phyloP scores from a whole-genome alignment of 306 rosid species.

The Quercus engelmannii region DNA sequence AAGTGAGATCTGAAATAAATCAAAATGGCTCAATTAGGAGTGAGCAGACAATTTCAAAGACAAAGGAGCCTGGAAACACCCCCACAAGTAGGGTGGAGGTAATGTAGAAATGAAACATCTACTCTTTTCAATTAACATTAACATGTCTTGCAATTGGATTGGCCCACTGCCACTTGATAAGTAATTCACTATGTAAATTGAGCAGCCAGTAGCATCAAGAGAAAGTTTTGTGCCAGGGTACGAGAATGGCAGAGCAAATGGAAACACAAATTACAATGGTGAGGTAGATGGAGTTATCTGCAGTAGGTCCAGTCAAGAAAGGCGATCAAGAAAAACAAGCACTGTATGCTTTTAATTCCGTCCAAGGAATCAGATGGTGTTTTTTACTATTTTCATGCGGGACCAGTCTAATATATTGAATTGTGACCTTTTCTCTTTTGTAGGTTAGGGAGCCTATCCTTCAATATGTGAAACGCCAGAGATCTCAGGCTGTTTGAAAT shows the following conservation, averaged over 20 bases:
- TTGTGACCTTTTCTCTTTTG: constrained; percentile 6
- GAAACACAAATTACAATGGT: constrained; percentile 39
- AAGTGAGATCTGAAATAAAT: constrained; percentile 45
- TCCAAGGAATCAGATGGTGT: not conserved
- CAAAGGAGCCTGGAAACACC: constrained; percentile 55
- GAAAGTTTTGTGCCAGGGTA: constrained; percentile 70
- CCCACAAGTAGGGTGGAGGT: constrained; percentile 76
- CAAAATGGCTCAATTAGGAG: constrained; percentile 44
- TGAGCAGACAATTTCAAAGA: constrained; percentile 45
- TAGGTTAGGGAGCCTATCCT: constrained; percentile 92
- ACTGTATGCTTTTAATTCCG: constrained; percentile 42
- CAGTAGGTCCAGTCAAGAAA: constrained; percentile 61
- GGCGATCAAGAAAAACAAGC: constrained; percentile 85
- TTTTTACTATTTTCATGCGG: not conserved
- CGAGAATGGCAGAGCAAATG: constrained; percentile 45
- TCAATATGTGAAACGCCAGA: constrained; percentile 79
- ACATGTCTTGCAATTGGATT: not conserved
- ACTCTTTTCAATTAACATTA: not conserved
- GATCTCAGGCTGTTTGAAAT: constrained; percentile 47
- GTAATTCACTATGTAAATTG: not conserved
- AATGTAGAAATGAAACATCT: not conserved
- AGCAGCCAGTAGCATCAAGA: constrained; percentile 80
- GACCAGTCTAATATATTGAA: not conserved
- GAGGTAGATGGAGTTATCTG: constrained; percentile 49
- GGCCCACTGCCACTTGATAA: constrained; percentile 1